Conservation (phyloP, 257 asterid genomes). For the Phtheirospermum japonicum region DNA sequence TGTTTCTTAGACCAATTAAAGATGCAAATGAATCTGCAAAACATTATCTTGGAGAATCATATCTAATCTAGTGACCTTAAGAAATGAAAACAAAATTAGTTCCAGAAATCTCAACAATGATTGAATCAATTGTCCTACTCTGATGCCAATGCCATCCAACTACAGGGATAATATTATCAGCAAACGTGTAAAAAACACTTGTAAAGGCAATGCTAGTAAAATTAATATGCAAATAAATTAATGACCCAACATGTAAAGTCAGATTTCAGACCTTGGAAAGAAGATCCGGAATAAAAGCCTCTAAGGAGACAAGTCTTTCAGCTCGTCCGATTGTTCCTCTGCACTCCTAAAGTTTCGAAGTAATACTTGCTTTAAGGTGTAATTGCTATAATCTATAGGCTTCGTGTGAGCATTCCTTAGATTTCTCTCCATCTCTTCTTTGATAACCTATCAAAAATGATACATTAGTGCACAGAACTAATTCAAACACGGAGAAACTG, state of each 20-base stretch:
- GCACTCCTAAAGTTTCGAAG: background rate
- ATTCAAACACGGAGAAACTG: background rate
- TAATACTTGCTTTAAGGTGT: background rate
- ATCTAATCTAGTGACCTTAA: background rate
- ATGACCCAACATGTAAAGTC: background rate
- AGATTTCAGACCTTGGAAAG: background rate
- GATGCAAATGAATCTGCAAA: background rate
- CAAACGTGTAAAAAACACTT: background rate
- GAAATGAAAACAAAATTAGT: no score
- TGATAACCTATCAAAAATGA: no score
- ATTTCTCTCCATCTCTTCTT: background rate
- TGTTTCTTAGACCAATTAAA: no score
- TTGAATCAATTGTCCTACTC: background rate
- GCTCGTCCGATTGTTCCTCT: background rate
- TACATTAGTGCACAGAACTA: no score
- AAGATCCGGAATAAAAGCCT: background rate
- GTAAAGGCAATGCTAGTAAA: background rate
- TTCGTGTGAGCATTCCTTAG: background rate
- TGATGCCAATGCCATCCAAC: background rate
- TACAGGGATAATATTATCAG: background rate
- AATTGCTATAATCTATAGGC: background rate
- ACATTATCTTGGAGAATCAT: background rate
- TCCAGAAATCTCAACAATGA: no score
- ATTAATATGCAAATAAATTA: background rate
- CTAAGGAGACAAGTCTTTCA: background rate